These are phyloP conservation scores for Aspergillus awamori DNA, from an alignment of 2,329 filamentous ascomycete species.

Conservation along the genomic window DNA sequence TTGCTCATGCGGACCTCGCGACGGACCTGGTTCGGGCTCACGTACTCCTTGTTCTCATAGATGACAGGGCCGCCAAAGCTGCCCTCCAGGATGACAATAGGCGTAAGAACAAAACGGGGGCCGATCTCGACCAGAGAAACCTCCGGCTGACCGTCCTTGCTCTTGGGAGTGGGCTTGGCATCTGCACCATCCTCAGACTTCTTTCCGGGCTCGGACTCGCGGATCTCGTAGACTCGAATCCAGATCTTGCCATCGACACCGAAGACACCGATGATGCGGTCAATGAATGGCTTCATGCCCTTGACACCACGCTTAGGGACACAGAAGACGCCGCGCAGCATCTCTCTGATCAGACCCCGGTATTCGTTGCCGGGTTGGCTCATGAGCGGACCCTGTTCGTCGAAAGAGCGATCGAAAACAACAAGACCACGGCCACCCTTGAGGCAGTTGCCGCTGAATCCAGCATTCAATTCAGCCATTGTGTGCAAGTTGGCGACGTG, in stretches of 20 bases:
- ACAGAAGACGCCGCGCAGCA: slow-evolving; percentile 87
- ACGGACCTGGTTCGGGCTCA: slow-evolving; percentile 92
- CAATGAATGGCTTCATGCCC: slow-evolving; percentile 93
- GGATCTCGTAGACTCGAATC: slow-evolving; percentile 93
- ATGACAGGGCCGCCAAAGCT: slow-evolving; percentile 95
- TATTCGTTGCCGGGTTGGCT: slow-evolving; percentile 57
- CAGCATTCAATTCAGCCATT: slow-evolving; percentile 83
- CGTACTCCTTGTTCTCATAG: slow-evolving; percentile 97
- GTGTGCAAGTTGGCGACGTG: slow-evolving; percentile 71
- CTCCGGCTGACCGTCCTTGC: slow-evolving; percentile 66
- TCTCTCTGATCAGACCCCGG: slow-evolving; percentile 69
- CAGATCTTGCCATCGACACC: slow-evolving; percentile 92
- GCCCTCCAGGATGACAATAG: slow-evolving; percentile 92
- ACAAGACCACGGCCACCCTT: slow-evolving; percentile 90
- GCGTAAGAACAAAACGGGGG: slow-evolving; percentile 87
- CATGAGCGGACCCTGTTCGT: slow-evolving; percentile 73
- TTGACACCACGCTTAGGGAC: slow-evolving; percentile 80
- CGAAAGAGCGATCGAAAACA: slow-evolving; percentile 87
- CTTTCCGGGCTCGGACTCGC: slow-evolving; percentile 70
- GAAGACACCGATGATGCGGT: slow-evolving; percentile 92
- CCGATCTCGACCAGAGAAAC: slow-evolving; percentile 89
- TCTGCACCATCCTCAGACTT: slow-evolving; percentile 50
- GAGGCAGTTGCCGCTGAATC: slow-evolving; percentile 91
- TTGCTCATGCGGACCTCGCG: slow-evolving; percentile 76
- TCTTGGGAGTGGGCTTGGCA: slow-evolving; percentile 43